These are phyloP conservation scores for Mucor plumbeus DNA, from an alignment of 371 early-diverging fungal genomes.

Conservation along the genomic window DNA sequence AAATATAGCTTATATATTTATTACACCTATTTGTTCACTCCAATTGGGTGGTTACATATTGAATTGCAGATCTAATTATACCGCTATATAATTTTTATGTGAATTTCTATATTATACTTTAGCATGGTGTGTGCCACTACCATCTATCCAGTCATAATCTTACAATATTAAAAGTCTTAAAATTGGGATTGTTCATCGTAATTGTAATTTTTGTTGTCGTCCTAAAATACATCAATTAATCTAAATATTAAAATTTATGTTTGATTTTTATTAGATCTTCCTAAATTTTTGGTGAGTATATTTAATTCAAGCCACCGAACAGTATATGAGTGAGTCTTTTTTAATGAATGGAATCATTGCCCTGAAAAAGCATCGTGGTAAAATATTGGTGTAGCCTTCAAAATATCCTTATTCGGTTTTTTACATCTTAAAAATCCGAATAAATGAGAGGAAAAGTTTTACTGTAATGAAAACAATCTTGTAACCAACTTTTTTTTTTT, in stretches of 20 bases:
- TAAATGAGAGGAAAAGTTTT: too few relatives aligned
- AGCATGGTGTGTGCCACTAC: neutral
- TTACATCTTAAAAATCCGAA: neutral
- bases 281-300: neutral
- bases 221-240: too few relatives aligned
- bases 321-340: neutral
- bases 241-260: too few relatives aligned
- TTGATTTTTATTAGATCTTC: too few relatives aligned
- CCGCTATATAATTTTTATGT: neutral
- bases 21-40: neutral
- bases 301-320: neutral
- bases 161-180: neutral
- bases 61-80: neutral
- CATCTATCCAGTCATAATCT: neutral
- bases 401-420: neutral
- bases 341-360: neutral
- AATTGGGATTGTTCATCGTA: neutral
- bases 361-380: constrained; percentile 1
- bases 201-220: neutral
- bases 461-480: neutral
- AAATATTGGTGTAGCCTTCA: neutral
- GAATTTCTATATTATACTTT: neutral
- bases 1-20: neutral
- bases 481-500: neutral
- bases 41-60: neutral